phyloP scores from a whole-genome alignment of 1,139 yeast genomes.

The Hyphopichia wangnamkhiaoensis region DNA sequence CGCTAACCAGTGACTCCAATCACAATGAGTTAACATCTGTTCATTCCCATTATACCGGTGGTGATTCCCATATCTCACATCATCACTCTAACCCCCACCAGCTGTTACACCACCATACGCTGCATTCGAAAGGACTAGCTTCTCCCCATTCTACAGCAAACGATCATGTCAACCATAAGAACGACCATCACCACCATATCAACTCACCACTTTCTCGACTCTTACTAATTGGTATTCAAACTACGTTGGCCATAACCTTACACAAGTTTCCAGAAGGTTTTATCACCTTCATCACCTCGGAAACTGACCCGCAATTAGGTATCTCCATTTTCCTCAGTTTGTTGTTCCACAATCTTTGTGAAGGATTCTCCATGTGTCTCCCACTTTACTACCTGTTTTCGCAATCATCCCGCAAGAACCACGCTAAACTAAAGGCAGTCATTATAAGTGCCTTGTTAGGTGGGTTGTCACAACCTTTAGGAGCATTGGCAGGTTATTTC shows the following conservation, averaged over 20 bases:
- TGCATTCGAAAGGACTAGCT: neutral
- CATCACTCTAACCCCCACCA: slow-evolving; percentile 12
- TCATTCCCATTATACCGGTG: slow-evolving; percentile 5
- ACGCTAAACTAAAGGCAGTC: slow-evolving; percentile 62
- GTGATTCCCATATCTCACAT: slow-evolving; percentile 3
- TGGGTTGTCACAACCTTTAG: slow-evolving; percentile 84
- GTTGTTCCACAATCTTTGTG: slow-evolving; percentile 89
- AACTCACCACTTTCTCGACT: slow-evolving; percentile 76
- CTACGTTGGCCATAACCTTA: slow-evolving; percentile 80
- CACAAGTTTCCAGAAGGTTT: slow-evolving; percentile 97
- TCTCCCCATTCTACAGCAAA: neutral
- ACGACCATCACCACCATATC: slow-evolving; percentile 76
- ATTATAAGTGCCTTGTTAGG: slow-evolving; percentile 69
- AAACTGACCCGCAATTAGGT: slow-evolving; percentile 74
- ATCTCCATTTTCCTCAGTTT: slow-evolving; percentile 79
- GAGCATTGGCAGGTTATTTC: slow-evolving; percentile 73
- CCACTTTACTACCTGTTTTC: slow-evolving; percentile 76
- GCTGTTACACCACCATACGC: slow-evolving; percentile 53
- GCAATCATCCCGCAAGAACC: slow-evolving; percentile 15
- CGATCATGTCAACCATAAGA: slow-evolving; percentile 18
- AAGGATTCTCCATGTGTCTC: slow-evolving; percentile 91
- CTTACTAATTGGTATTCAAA: slow-evolving; percentile 84
- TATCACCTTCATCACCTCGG: slow-evolving; percentile 76
- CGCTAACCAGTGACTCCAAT: slow-evolving; percentile 7
- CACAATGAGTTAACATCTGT: slow-evolving; percentile 2